Conservation (phyloP, 805 yeast species). For the Kazachstania viticola region DNA sequence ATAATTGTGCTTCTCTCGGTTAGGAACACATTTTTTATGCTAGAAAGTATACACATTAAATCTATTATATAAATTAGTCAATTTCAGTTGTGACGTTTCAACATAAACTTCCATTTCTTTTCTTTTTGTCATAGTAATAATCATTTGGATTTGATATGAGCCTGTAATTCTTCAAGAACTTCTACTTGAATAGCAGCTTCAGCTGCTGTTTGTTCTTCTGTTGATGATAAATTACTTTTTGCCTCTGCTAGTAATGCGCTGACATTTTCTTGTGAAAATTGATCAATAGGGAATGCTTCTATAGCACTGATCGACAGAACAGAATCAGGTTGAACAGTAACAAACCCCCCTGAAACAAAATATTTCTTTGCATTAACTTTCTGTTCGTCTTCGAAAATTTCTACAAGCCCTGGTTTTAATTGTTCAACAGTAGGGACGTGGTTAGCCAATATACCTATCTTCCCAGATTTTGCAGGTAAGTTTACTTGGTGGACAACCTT, state of each 20-base stretch:
- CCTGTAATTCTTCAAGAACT: conserved; percentile 84
- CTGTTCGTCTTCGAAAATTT: conserved; percentile 67
- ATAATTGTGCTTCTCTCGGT: too few species aligned
- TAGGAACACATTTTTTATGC: too few species aligned
- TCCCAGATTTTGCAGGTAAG: conserved; percentile 91
- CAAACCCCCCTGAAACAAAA: conserved; percentile 94
- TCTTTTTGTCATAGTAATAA: too few species aligned
- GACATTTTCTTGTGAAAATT: conserved; percentile 71
- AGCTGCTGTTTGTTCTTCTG: conserved; percentile 83
- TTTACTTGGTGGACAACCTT: conserved; percentile 60
- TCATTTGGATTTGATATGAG: too few species aligned
- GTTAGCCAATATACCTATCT: conserved; percentile 91
- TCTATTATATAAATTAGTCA: too few species aligned
- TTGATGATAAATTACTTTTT: conserved; percentile 73
- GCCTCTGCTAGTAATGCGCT: conserved; percentile 83
- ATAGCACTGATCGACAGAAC: conserved; percentile 81
- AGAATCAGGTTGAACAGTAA: conserved; percentile 91
- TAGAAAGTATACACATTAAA: too few species aligned
- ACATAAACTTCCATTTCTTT: too few species aligned
- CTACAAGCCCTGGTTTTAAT: conserved; percentile 90
- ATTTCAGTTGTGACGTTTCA: too few species aligned
- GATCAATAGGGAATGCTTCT: conserved; percentile 88
- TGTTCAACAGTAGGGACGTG: conserved; percentile 97
- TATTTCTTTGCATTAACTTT: conserved; percentile 62
- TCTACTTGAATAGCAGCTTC: conserved; percentile 93